Evolutionary conservation across 129 eudicot species (phyloP), one percentile per base, ranked within the genome.

Genomic region (Glebionis coronaria): DNA sequence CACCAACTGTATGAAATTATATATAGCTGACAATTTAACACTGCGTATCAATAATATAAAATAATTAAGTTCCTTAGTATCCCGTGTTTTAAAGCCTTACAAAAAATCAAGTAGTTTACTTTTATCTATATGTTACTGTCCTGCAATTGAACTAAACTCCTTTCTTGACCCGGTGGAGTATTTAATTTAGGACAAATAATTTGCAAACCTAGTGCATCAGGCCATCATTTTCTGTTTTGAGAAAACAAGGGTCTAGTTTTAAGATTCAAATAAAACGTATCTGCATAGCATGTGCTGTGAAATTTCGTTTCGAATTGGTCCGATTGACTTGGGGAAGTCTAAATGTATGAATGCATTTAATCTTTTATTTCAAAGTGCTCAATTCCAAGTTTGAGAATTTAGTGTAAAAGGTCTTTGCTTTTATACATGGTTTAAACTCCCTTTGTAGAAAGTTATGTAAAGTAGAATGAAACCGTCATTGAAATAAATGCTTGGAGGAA

Each of bases 341-440:
- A 58, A 46, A 53, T 72, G 79, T 68, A 42, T 28, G 79, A 75
- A 75, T 60, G 56, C 79, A 68, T 49, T 25, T 49, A 35, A 25
- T 35, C 8, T 59, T 8, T 59, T 46, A 67, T 46, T 74, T 66
- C 66, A 69, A 74, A 65, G 58, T 47, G 23, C 14, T 15, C 49
- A n/a, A 9, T 74, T 74, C 57, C 63, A 19, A 58, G 42, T 29
- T n/a, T 58, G 14, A 4, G 25, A 58, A 58, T 35, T 75, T 58
- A 19, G 58, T 19, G 44, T 38, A 73, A 73, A 63, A 63, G 70
- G 78, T 65, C 73, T 74, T 74, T 27, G 57, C 68, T 47, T 59
- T 15, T 27, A 59, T 66, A 25, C 56, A 20, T 49, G 23, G 42
- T 35, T 21, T 67, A 29, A 53, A 38, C 19, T 72, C 53, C 28